Base-by-base conservation (phyloP, 805 yeast genomes). In the Pichia occidentalis region DNA sequence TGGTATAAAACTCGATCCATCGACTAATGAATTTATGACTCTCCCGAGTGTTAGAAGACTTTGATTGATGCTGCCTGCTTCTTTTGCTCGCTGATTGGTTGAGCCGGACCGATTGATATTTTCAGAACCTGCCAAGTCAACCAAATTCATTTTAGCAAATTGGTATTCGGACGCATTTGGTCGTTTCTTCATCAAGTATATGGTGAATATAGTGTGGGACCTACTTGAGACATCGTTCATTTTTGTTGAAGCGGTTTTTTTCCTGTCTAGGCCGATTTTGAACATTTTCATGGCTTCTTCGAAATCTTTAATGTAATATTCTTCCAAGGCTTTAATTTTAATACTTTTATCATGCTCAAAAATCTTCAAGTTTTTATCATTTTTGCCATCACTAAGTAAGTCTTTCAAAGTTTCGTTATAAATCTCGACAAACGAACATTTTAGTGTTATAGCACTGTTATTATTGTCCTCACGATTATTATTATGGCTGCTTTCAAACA, bases 101-200 rank as follows among this genome's bases (percentile, higher is more conserved):
- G 97, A 95, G 3, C 98, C 98, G 0, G 95, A 84, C 50, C 86
- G 67, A 46, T 68, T 73, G 37, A 90, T 80, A 55, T 88, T 88
- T 57, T 90, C 98, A 5, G 95, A 84, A 1, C 98, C 97, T 0
- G 97, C 98, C 46, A 90, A 67, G 63, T 90, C 97, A 5, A 90
- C 97, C 17, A 87, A 63, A 53, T 87, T 85, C 57, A 61, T 48
- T 39, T 62, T 61, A 6, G 65, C 55, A 30, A 46, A 47, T 13
- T 53, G 52, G 33, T 57, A 61, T 29, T 52, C 57, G 6, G 45
- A 33, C 7, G 49, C 55, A 25, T 33, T 36, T 10, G 32, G 26
- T 18, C 53, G 51, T 40, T 68, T 69, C 49, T 67, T 73, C 51
- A 71, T 73, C 23, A 83, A 57, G 31, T 69, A 70, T 21, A 83